Base-by-base conservation (phyloP, 2,329 filamentous ascomycete genomes). In the Microcyclospora pomicola region DNA sequence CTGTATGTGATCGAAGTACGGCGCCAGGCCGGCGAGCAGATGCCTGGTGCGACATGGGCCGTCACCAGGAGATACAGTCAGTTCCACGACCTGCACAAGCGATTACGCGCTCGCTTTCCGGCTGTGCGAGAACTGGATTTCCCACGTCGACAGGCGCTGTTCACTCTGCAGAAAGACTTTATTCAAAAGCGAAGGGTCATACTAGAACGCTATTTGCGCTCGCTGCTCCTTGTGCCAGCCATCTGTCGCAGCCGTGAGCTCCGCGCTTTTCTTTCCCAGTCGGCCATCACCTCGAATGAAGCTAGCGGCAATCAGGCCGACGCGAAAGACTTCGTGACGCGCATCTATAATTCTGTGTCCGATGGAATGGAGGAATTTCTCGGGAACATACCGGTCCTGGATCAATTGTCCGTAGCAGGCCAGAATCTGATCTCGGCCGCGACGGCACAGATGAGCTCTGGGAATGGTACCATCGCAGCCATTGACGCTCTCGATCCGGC, bases 301-400 rank as follows among this genome's bases (percentile, higher is more conserved):
- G 71, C 77, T 16, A 60, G 74, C 35, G 71, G 71, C 36, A 69
- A 66, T 75, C 50, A 82, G 82, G 59, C 80, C 73, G 56, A 73
- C 61, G 58, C 61, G 5, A 64, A 63, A 59, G 83, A 96, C 56
- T 87, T 98, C 58, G 91, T 98, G 46, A 86, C 84, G 1, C 78
- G 91, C 4, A 77, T 98, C 34, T 98, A 96, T 63, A 92, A 92
- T 57, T 96, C 88, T 0, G 88, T 98, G 15, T 83, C 88, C 1
- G 91, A 98, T 55, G 91, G 92, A 27, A 92, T 98, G 80, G 91
- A 98, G 56, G 91, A 98, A 50, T 92, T 98, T 38, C 67, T 98
- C 3, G 91, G 91, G 39, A 96, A 94, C 55, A 88, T 96, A 32
- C 85, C 91, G 1, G 87, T 95, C 0, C 71, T 98, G 24, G 91